Evolutionary conservation across 768 basidiomycete genomes (phyloP), one percentile per base, ranked within the genome.

Genomic region (Leccinum subgranulosum): DNA sequence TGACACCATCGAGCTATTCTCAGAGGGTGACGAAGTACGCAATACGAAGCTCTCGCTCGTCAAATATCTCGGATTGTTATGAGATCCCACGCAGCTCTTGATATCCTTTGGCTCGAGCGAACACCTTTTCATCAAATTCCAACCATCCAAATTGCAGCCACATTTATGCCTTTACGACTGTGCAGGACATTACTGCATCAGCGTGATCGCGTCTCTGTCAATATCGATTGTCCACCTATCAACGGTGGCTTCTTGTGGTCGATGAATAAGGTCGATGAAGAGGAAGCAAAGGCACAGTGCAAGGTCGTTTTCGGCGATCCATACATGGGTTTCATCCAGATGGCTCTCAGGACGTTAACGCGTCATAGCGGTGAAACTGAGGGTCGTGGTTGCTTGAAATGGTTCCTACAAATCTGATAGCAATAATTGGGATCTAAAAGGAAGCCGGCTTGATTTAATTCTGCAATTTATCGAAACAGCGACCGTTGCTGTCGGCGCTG

Each of bases 51-150:
- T 63, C 6, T 62, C 80, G 0, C 75, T 89, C 6, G 76, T 78
- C 54, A 80, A 75, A 57, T 89, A 89, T 68, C 77, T 79, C 58
- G 76, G 81, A 11, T 79, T 85, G 6, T 77, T 84, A 31, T 75
- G 27, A 75, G 85, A 47, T 76, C 80, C 4, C 83, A 88, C 66
- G 65, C 76, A 2, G 71, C 79, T 14, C 73, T 90, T 8, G 69
- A 70, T 77, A 78, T 7, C 75, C 81, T 2, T 74, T 76, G 47
- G 70, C 77, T 9, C 60, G 59, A 14, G 47, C 11, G 64, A 65
- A 33, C 28, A 55, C 59, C 55, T 17, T 51, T 56, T 2, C 50
- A 52, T 25, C 56, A 54, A 55, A 54, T 61, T 57, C 62, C 60
- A 25, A 68, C 62, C 28, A 59, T 64, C 46, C 66, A 72, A 0